Base-by-base conservation (phyloP, 2,329 filamentous ascomycete genomes). In the Trichophyton equinum region DNA sequence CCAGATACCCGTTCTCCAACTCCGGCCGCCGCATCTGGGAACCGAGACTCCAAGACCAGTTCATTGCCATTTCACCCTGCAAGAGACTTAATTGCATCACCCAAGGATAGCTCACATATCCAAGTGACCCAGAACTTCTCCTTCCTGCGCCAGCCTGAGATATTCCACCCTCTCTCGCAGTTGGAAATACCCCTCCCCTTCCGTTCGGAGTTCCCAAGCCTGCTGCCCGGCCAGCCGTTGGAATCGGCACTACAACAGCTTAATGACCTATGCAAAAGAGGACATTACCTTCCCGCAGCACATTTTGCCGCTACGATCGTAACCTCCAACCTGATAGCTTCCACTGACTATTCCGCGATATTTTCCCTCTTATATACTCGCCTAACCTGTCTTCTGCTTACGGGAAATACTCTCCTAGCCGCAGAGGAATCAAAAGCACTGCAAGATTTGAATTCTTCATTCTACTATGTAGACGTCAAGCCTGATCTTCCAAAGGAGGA, bases 281-380 rank as follows among this genome's bases (percentile, higher is more conserved):
- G 91, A 57, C 87, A 94, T 71, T 96, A 92, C 74, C 84, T 91
- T 62, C 83, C 85, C 15, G 89, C 89, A 6, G 90, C 90, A 63
- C 72, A 77, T 61, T 68, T 82, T 20, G 70, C 74, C 44, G 75
- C 69, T 38, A 67, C 71, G 2, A 72, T 77, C 13, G 64, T 78
- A 53, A 76, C 77, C 0, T 76, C 78, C 0, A 71, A 75, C 3
- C 57, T 71, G 22, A 68, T 76, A 38, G 70, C 70, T 6, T 70
- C 73, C 7, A 75, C 72, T 0, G 85, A 92, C 70, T 76, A 83
- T 53, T 76, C 76, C 5, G 78, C 81, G 22, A 89, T 96, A 58
- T 89, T 96, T 68, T 76, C 81, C 44, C 78, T 96, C 15, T 78
- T 96, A 1, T 91, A 96, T 74, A 87, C 85, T 1, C 85, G 92